phyloP scores from a whole-genome alignment of 2,329 filamentous ascomycete genomes.

The Phaeophleospora eucalypticola region DNA sequence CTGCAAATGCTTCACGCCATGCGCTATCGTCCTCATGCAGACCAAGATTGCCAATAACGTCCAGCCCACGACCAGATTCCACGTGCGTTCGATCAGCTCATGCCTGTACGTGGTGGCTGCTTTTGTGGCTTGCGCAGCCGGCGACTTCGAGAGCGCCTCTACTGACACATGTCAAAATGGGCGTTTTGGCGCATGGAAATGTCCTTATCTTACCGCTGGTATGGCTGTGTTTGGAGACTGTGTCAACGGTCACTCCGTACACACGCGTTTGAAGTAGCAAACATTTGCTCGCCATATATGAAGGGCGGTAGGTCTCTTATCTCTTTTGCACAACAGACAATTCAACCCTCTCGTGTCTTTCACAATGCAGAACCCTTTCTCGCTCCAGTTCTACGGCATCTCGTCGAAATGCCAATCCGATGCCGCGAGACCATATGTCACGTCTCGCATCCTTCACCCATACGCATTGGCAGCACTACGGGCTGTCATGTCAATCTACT shows the following conservation, averaged over 20 bases:
- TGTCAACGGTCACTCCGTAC: no score
- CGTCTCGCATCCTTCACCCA: constrained; percentile 11
- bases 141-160: no score
- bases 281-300: no score
- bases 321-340: no score
- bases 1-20: no score
- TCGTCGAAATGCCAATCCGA: constrained; percentile 6
- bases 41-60: no score
- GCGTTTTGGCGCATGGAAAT: not conserved
- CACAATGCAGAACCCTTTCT: not conserved
- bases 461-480: constrained; percentile 4
- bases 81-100: not conserved
- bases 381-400: not conserved
- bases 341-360: no score
- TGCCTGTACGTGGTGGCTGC: not conserved
- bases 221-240: no score
- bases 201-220: not conserved
- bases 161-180: no score
- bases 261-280: no score
- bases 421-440: constrained; percentile 5
- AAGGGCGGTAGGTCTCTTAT: no score
- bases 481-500: constrained; percentile 11
- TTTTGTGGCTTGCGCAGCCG: not conserved
- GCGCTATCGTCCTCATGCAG: no score
- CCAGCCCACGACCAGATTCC: not conserved